Base-by-base conservation (phyloP, 1,139 yeast species). In the Zygoascus hellenicus region DNA sequence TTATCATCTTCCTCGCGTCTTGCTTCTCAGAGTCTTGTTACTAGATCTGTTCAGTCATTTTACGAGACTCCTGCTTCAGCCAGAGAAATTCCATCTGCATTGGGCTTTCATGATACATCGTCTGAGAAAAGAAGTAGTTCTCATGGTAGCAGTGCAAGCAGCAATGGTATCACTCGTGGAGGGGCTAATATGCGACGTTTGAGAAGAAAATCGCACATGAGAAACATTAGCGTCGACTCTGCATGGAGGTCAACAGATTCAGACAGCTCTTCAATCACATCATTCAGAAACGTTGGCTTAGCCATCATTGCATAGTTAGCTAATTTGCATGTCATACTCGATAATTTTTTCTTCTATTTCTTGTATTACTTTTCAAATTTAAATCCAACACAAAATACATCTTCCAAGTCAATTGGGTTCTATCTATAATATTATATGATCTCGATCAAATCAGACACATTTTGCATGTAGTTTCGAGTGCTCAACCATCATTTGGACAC, bases 111-210 rank as follows among this genome's bases (percentile, higher is more conserved):
- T 10, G 43, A 41, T 13, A 3, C 38, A 13, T 17, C 28, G 6
- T 31, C 37, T 13, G n/a, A 13, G 13, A 33, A 31, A 13, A 31
- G 43, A 32, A 32, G 32, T 10, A 17, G 38, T 9, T 41, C 43
- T 5, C 29, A n/a, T 10, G n/a, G 22, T 2, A 31, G 28, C n/a
- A n/a, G 28, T 3, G 22, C 43, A 7, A 30, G 36, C 6, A 37
- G 50, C 5, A 46, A 28, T 10, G 51, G 46, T 3, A 40, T 53
- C 28, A 44, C 47, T 15, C 46, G 58, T 11, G 57, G 58, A 5
- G 48, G 48, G 2, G 45, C 46, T 28, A 55, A 54, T 36, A 38
- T 57, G 30, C 48, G 57, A 16, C 43, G 57, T 4, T 51, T 51
- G 3, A 48, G 52, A 9, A 45, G 50, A 15, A 43, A 44, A 5